Base-by-base conservation (phyloP, 2,329 filamentous ascomycete species). In the Alternaria novae-zelandiae region DNA sequence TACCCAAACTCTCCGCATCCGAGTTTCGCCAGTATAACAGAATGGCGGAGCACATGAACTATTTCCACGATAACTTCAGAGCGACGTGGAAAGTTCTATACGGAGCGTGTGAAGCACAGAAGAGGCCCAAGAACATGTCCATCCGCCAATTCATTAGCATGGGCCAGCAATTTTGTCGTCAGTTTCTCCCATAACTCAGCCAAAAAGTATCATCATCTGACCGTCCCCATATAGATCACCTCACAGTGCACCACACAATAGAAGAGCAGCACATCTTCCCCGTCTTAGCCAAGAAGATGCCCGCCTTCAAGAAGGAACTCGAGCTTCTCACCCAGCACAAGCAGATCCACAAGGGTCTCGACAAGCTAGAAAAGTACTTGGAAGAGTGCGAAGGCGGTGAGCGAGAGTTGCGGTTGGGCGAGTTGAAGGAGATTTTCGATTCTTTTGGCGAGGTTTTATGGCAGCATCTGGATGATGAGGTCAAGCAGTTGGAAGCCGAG, bases 221-320 rank as follows among this genome's bases (percentile, higher is more conserved):
- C n/a, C 20, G 15, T 8, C 3, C 5, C 3, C 9, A 32, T 20
- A 55, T 15, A 57, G 47, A 58, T 15, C 86, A 91, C 61, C 87
- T 97, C n/a, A 86, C 88, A 10, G 81, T 87, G 61, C 94, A 97
- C 81, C 94, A 97, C 82, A 83, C 82, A 61, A 95, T 97, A 73
- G 94, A 97, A 79, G 94, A 97, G 80, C 81, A 84, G 47, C 88
- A 93, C 77, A 84, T 97, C 44, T 97, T 97, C 79, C 94, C 94
- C 1, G 75, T 90, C 1, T 86, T 97, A 2, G 93, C 91, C 12
- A 83, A 83, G 70, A 89, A 88, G 69, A 96, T 96, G 93, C 89
- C 91, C 6, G 90, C 91, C 68, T 97, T 97, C 76, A 83, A 84
- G 64, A 83, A 82, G 67, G 85, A 86, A n/a, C 84, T 90, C 13